phyloP scores from a whole-genome alignment of 2,329 filamentous ascomycete genomes.

The Penicillium sp. region DNA sequence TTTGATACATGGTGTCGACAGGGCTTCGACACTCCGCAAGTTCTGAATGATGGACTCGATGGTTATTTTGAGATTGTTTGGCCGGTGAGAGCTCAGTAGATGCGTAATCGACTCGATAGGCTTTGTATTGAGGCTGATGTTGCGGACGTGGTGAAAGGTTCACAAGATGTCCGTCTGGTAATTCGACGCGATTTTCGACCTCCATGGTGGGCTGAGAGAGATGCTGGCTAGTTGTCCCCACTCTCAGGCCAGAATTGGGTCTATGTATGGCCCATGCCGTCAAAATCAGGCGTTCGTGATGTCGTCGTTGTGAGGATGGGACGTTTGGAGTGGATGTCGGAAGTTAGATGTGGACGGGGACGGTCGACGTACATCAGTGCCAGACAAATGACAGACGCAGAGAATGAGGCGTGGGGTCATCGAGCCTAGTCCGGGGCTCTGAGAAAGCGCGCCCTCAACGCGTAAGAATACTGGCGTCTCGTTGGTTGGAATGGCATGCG shows the following conservation, averaged over 20 bases:
- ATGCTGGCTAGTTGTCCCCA: slow-evolving; percentile 9
- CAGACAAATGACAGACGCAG: slow-evolving; percentile 4
- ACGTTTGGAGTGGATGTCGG: slow-evolving; percentile 5
- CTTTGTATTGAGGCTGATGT: slow-evolving; percentile 14
- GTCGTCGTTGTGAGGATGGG: neutral
- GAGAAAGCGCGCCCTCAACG: slow-evolving; percentile 8
- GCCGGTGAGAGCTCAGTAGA: slow-evolving; percentile 9
- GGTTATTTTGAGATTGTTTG: slow-evolving; percentile 3
- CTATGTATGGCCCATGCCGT: slow-evolving; percentile 20
- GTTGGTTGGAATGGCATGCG: slow-evolving; percentile 20
- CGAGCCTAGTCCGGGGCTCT: slow-evolving; percentile 1
- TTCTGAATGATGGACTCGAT: slow-evolving; percentile 6
- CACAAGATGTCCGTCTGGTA: slow-evolving; percentile 31
- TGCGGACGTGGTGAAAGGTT: slow-evolving; percentile 29
- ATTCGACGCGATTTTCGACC: slow-evolving; percentile 21
- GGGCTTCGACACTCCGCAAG: slow-evolving; percentile 5
- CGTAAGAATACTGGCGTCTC: slow-evolving; percentile 22
- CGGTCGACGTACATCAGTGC: slow-evolving; percentile 1
- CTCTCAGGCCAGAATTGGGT: slow-evolving; percentile 17
- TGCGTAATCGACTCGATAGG: slow-evolving; percentile 18
- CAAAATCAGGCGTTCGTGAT: neutral
- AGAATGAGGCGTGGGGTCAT: slow-evolving; percentile 8
- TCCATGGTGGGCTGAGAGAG: slow-evolving; percentile 25
- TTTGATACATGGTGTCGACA: slow-evolving; percentile 15
- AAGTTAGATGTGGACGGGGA: neutral